phyloP scores from a whole-genome alignment of 805 yeast genomes.

The Scheffersomyces spartinae region DNA sequence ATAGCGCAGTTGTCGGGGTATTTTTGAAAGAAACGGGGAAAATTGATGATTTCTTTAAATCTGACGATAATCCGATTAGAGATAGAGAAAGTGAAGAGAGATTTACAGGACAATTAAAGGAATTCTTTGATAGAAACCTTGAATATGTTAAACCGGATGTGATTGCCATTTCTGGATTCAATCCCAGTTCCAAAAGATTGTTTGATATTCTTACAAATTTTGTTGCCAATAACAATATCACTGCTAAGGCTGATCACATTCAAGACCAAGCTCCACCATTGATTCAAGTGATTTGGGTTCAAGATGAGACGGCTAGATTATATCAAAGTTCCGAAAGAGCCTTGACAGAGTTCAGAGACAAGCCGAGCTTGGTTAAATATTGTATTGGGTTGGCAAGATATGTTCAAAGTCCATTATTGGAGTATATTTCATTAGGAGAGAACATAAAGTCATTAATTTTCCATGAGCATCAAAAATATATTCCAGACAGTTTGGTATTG shows the following conservation, averaged over 20 bases:
- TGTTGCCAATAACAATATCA: slow-evolving; percentile 42
- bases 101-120: slow-evolving; percentile 53
- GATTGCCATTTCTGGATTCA: slow-evolving; percentile 80
- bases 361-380: slow-evolving; percentile 69
- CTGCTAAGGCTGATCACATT: slow-evolving; percentile 34
- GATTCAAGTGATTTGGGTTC: slow-evolving; percentile 67
- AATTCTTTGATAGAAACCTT: slow-evolving; percentile 50
- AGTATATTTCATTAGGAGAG: slow-evolving; percentile 72
- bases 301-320: slow-evolving; percentile 86
- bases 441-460: slow-evolving; percentile 60
- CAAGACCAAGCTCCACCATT: slow-evolving; percentile 35
- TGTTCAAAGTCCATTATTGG: slow-evolving; percentile 85
- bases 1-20: slow-evolving; percentile 80
- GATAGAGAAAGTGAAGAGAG: slow-evolving; percentile 30
- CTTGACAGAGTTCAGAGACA: slow-evolving; percentile 68
- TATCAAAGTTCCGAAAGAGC: slow-evolving; percentile 76
- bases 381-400: slow-evolving; percentile 86
- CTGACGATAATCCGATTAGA: slow-evolving; percentile 57
- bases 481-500: slow-evolving; percentile 50
- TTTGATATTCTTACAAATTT: slow-evolving; percentile 44
- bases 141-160: slow-evolving; percentile 63
- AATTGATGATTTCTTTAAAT: slow-evolving; percentile 63
- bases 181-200: slow-evolving; percentile 56
- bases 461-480: slow-evolving; percentile 60
- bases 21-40: slow-evolving; percentile 73